Evolutionary conservation across 345 rosid species (phyloP), one percentile per base, ranked within the genome.

Genomic region (Melaleuca alternifolia): DNA sequence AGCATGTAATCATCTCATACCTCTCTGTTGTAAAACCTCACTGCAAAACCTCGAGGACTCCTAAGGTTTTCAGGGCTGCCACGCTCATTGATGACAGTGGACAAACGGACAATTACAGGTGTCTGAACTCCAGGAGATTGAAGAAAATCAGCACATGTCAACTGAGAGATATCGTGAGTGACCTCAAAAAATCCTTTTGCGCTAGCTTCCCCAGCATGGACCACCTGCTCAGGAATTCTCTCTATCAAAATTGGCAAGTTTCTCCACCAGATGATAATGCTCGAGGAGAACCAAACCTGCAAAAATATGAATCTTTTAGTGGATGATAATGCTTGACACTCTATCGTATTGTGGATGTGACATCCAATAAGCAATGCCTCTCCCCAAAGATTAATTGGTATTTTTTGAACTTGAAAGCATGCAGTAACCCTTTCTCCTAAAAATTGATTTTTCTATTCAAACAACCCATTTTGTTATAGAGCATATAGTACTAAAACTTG

Each of bases 141-240:
- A 41, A 97, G 99, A 88, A 97, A 97, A 91, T 97, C 99, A 85
- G 99, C 99, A 88, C 95, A 95, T 23, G 97, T 88, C 83, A 95
- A 94, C 76, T 89, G 51, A 56, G 99, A 92, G 87, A 97, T 91
- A 87, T 95, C 97, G 88, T 96, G 99, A 75, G 99, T 96, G 89
- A 95, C 98, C 93, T 97, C 97, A 87, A 97, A 97, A 94, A 95
- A 97, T 85, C 99, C 99, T 91, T 97, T 97, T 23, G 99, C 99
- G 90, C 99, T 97, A 61, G 99, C 99, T 85, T 99, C 98, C 90
- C 99, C 92, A 52, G 99, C 99, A 89, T 97, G 99, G 91, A 97
- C 99, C 41, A 97, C 98, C 86, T 99, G 97, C 92, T 97, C 99
- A 54, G 99, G 99, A 89, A 97, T 95, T 83, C 99, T 83, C 99